Evolutionary conservation across 108 stramenopile genomes (phyloP), one percentile per base, ranked within the genome.

Genomic region (Aurantiochytrium sp.): DNA sequence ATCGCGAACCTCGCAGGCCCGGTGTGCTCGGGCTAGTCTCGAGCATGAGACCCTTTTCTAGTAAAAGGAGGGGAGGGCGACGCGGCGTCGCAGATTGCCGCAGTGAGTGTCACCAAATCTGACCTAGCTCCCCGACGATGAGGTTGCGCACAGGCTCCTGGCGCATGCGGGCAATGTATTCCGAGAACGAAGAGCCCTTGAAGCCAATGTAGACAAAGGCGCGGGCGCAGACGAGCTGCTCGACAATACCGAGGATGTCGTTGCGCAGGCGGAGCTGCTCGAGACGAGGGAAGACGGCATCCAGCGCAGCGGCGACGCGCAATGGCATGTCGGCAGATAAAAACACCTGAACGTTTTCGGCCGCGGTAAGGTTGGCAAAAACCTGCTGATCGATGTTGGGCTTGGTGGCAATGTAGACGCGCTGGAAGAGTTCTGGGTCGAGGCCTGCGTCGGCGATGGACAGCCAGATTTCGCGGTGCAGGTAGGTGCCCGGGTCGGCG

Each of bases 331-430:
- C 73, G n/a, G 15, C 45, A 27, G 42, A 48, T 48, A 81, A 42
- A 30, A 22, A 48, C 6, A 48, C 45, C 1, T 42, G 12, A 15
- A 81, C 6, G n/a, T 30, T 81, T 24, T 17, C 12, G 8, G 15
- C 50, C 8, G 50, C 50, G 19, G 73, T 81, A 30, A 81, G 36
- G 32, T 81, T 81, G 50, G 39, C 42, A 48, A 48, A 81, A 17
- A 81, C 19, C 27, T 41, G n/a, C 0, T 12, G 39, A 30, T 48
- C 24, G 0, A 48, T 48, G 3, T 24, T 81, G 0, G 73, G 73
- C 73, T 81, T 81, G 36, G 73, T 81, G 73, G 73, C 73, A 81
- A 81, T 81, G 73, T 81, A 81, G 0, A 81, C 3, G 24, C 30
- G 39, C 15, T 42, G 73, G 12, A 81, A 81, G 2, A 48, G n/a